These are phyloP conservation scores for Coniella vitis DNA, from an alignment of 2,329 filamentous ascomycete species.

Conservation along the genomic window DNA sequence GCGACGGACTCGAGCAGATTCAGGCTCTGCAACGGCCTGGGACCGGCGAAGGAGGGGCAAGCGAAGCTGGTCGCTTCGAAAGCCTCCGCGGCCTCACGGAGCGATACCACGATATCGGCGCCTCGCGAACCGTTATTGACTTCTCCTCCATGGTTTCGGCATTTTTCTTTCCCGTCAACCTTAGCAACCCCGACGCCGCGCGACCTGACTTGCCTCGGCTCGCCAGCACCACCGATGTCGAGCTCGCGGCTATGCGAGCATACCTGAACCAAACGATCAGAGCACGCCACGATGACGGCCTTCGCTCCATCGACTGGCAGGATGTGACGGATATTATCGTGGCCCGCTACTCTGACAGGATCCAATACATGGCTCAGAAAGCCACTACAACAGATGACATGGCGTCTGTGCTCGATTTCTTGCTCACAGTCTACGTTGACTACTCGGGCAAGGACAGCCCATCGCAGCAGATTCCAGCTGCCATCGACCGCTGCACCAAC, in stretches of 20 bases:
- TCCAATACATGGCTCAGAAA: constrained; percentile 34
- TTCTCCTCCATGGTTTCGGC: constrained; percentile 46
- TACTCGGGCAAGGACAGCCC: constrained; percentile 25
- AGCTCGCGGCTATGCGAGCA: constrained; percentile 26
- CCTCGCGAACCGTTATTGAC: constrained; percentile 35
- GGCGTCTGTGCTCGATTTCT: constrained; percentile 28
- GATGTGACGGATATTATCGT: constrained; percentile 59
- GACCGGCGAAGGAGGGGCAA: constrained; percentile 13
- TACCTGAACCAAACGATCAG: constrained; percentile 20
- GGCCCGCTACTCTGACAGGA: constrained; percentile 49
- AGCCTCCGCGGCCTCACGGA: constrained; percentile 35
- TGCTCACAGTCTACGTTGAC: constrained; percentile 39
- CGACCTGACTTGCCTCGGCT: constrained; percentile 23
- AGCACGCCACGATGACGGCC: constrained; percentile 27
- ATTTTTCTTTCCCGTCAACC: constrained; percentile 44
- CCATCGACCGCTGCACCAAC: constrained; percentile 38
- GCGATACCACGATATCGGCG: constrained; percentile 40
- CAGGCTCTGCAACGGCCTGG: constrained; percentile 25
- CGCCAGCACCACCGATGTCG: constrained; percentile 12
- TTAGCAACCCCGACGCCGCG: constrained; percentile 33
- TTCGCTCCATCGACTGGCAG: constrained; percentile 54
- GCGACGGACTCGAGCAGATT: constrained; percentile 30
- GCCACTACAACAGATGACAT: constrained; percentile 25
- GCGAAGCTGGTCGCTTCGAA: constrained; percentile 29
- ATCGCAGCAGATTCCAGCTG: constrained; percentile 27